Evolutionary conservation across 2,329 filamentous ascomycete genomes (phyloP), one percentile per base, ranked within the genome.

Genomic region (Paramyrothecium roridum): DNA sequence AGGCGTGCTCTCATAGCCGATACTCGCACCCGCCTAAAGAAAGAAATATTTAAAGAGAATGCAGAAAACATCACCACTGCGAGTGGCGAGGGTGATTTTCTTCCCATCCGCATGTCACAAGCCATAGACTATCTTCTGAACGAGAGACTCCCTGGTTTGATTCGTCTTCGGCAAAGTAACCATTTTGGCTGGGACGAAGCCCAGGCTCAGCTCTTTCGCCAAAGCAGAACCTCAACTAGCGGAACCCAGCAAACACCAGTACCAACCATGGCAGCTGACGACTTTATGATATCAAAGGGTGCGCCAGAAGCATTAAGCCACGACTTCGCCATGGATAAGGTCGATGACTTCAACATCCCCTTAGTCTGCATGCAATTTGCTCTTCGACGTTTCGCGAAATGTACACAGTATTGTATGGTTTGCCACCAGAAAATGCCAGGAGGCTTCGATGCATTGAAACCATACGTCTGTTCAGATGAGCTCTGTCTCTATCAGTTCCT

Each of bases 401-500:
- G 91, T 68, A 91, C 90, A 0, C 86, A 95, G 53, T 96, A 93
- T 69, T 97, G 93, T 69, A 80, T 96, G 54, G 86, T 93, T 22
- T 97, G 93, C 65, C 90, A 96, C 69, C 82, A 82, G 61, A 87
- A 81, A 61, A 80, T 90, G 37, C 70, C 82, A 1, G 79, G 79
- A 2, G 81, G 83, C 0, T 86, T 93, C 40, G 84, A 87, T 63
- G 84, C 88, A 2, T 76, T 92, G 57, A 91, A 90, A 61, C 89
- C 89, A 2, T 91, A 89, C 57, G 91, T 96, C 48, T 97, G 93
- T 71, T 83, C 83, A 21, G 81, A 83, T 13, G 77, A 80, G 2
- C 77, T 97, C 3, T 97, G 93, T 65, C 76, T 96, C 3, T 96
- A 90, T 65, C 93, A 97, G 66, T 96, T 95, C 73, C 89, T 96